These are phyloP conservation scores for Erigeron canadensis DNA, from an alignment of 129 eudicot genomes.

Conservation along the genomic window DNA sequence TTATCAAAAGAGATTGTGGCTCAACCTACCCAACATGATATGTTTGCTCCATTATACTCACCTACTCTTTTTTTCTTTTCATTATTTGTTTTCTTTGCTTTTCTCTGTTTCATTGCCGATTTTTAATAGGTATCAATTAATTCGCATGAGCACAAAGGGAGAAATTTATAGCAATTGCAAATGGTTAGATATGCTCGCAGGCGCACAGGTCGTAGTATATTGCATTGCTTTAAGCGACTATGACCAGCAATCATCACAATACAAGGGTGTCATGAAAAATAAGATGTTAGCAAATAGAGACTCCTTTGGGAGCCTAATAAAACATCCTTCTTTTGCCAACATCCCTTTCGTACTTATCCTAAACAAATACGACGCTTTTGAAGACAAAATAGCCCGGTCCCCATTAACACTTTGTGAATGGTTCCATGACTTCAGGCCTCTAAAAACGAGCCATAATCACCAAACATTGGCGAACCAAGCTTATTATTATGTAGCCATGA, in stretches of 20 bases:
- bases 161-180: conserved; percentile 29
- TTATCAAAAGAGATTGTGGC: background rate
- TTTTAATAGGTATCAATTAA: conserved; percentile 40
- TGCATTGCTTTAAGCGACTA: conserved; percentile 49
- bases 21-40: background rate
- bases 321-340: conserved; percentile 33
- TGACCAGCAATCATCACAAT: conserved; percentile 30
- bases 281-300: conserved; percentile 45
- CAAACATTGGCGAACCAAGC: conserved; percentile 42
- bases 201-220: conserved; percentile 36
- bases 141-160: conserved; percentile 37
- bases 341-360: conserved; percentile 41
- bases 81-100: background rate
- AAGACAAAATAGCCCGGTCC: conserved; percentile 37
- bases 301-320: conserved; percentile 38
- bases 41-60: background rate
- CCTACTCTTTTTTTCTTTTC: background rate
- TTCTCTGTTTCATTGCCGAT: background rate
- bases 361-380: conserved; percentile 45
- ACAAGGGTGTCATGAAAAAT: conserved; percentile 23
- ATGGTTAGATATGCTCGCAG: conserved; percentile 59
- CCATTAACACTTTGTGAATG: conserved; percentile 51
- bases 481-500: conserved; percentile 43
- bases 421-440: conserved; percentile 42
- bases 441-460: conserved; percentile 28